These are phyloP conservation scores for Myxozyma kluyveri DNA, from an alignment of 805 yeast genomes.

Conservation along the genomic window DNA sequence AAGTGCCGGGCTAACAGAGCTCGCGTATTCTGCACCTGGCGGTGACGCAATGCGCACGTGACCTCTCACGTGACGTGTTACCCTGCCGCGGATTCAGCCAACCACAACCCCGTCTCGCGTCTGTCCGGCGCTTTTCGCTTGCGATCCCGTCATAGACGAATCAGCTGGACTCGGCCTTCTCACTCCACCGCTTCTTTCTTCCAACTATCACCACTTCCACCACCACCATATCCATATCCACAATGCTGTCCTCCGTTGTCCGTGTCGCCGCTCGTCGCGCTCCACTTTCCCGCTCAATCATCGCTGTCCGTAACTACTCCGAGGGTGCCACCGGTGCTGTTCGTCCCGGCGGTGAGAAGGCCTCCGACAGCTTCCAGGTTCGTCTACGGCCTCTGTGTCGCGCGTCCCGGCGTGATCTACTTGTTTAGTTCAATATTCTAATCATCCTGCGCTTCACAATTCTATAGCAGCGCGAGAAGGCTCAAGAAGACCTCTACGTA, in stretches of 20 bases:
- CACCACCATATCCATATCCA: slow-evolving; percentile 4
- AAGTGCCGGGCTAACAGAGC: no score
- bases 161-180: no score
- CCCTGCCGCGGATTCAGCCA: slow-evolving; percentile 10
- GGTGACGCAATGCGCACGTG: background rate
- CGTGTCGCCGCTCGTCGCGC: slow-evolving; percentile 29
- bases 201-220: background rate
- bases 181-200: background rate
- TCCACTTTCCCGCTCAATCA: slow-evolving; percentile 10
- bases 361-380: slow-evolving; percentile 52
- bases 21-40: background rate
- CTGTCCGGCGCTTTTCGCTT: slow-evolving; percentile 1
- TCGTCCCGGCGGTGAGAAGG: slow-evolving; percentile 53
- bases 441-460: slow-evolving; percentile 21
- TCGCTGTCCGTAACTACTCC: slow-evolving; percentile 42
- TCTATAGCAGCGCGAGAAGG: slow-evolving; percentile 78
- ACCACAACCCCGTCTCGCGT: slow-evolving; percentile 11
- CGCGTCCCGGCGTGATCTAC: no score
- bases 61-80: background rate
- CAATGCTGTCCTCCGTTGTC: slow-evolving; percentile 19
- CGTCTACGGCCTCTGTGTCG: slow-evolving; percentile 2
- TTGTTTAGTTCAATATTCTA: no score
- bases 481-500: slow-evolving; percentile 66
- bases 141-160: background rate
- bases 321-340: slow-evolving; percentile 65